Conservation (phyloP, 768 basidiomycete species). For the Tylopilus balloui region DNA sequence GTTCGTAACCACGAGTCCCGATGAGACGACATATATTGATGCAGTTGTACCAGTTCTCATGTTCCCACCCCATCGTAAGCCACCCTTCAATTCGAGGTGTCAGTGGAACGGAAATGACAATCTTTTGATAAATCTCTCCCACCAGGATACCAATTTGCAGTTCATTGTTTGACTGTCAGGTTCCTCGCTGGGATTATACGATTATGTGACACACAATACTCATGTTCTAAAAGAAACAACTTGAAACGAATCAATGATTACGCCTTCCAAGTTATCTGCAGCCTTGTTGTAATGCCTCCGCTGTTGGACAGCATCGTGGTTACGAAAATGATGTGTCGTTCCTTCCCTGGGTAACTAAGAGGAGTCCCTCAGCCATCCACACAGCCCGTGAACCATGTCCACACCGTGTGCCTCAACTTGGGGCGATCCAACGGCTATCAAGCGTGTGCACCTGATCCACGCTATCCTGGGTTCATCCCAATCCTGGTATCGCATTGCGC, state of each 20-base stretch:
- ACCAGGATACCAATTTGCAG: slow-evolving; percentile 28
- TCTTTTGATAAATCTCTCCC: background rate
- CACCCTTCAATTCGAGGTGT: background rate
- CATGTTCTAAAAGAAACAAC: slow-evolving; percentile 17
- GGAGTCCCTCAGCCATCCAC: background rate
- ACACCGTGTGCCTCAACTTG: slow-evolving; percentile 12
- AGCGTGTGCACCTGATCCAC: slow-evolving; percentile 19
- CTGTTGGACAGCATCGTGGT: background rate
- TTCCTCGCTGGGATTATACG: too few relatives aligned
- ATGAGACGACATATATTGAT: slow-evolving; percentile 4
- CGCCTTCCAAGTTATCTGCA: background rate
- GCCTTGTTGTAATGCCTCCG: background rate
- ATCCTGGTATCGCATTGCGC: slow-evolving; percentile 14
- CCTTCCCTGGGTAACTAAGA: background rate
- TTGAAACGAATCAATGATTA: background rate
- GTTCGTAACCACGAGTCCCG: slow-evolving; percentile 9
- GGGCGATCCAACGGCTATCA: slow-evolving; percentile 17
- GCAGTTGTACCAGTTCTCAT: slow-evolving; percentile 33
- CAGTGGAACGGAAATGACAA: background rate
- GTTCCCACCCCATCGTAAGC: slow-evolving; percentile 42
- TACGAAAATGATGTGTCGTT: background rate
- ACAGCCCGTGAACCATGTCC: background rate
- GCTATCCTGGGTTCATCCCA: slow-evolving; percentile 14
- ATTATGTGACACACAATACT: slow-evolving; percentile 6
- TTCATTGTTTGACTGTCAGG: slow-evolving; percentile 25